phyloP scores from a whole-genome alignment of 352 stramenopile species.

The Globisporangium barbulae region DNA sequence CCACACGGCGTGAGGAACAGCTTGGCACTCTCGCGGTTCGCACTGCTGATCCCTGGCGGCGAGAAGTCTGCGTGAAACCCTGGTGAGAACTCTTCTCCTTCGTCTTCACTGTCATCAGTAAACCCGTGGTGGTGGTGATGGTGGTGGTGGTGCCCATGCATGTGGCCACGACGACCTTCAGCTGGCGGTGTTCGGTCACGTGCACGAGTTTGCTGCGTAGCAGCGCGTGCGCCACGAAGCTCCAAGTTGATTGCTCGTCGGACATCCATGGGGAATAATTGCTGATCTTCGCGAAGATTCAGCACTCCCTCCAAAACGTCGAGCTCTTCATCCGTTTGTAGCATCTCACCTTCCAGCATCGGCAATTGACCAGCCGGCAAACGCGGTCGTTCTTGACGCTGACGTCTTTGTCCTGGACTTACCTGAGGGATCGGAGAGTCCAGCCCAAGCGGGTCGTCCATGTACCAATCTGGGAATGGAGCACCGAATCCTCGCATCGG shows the following conservation, averaged over 20 bases:
- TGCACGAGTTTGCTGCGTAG: slow-evolving; percentile 23
- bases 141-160: slow-evolving; percentile 21
- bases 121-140: slow-evolving; percentile 29
- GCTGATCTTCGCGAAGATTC: slow-evolving; percentile 60
- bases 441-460: slow-evolving; percentile 40
- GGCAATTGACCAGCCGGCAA: slow-evolving; percentile 36
- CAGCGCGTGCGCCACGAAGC: slow-evolving; percentile 27
- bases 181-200: slow-evolving; percentile 8
- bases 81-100: slow-evolving; percentile 42
- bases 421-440: slow-evolving; percentile 27
- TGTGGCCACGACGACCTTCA: slow-evolving; percentile 19
- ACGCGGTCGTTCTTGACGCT: slow-evolving; percentile 45
- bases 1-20: slow-evolving; percentile 76
- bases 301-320: slow-evolving; percentile 67
- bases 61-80: slow-evolving; percentile 40
- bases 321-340: slow-evolving; percentile 66
- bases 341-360: slow-evolving; percentile 53
- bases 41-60: slow-evolving; percentile 41
- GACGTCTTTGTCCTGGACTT: slow-evolving; percentile 32
- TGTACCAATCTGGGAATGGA: slow-evolving; percentile 72
- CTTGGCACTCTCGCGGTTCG: slow-evolving; percentile 49
- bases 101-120: slow-evolving; percentile 48
- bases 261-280: slow-evolving; percentile 51
- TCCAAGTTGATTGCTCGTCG: slow-evolving; percentile 39
- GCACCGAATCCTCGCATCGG: slow-evolving; percentile 55